Percentiles rank a stretch among this genome's conserved stretches.
Conservation (phyloP, 768 basidiomycete species). For the Trametes cubensis region DNA sequence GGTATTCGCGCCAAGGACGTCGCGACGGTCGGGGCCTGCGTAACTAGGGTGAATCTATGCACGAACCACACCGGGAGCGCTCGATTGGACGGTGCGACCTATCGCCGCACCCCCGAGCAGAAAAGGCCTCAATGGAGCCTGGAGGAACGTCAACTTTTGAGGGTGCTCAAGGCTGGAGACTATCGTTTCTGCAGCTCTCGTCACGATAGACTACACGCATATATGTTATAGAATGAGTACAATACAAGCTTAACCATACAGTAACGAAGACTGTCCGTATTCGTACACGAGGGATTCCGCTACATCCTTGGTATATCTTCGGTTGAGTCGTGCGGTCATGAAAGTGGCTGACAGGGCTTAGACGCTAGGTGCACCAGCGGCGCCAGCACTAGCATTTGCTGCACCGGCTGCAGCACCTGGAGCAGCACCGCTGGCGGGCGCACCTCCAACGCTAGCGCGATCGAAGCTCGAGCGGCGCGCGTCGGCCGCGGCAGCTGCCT, state of each 20-base stretch:
- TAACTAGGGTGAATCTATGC: too few species aligned
- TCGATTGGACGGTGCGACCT: too few species aligned
- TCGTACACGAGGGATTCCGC: neutral
- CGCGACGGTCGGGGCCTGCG: too few species aligned
- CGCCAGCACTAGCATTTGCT: neutral
- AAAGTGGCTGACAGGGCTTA: neutral
- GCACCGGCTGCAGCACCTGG: neutral
- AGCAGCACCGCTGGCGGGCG: neutral
- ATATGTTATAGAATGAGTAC: neutral
- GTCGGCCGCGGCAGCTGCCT: slow-evolving; percentile 26
- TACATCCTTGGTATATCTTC: neutral
- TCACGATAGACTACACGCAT: too few species aligned
- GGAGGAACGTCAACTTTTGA: too few species aligned
- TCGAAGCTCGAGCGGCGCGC: slow-evolving; percentile 14
- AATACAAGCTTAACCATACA: neutral
- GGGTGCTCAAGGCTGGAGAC: too few species aligned
- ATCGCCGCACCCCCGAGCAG: too few species aligned
- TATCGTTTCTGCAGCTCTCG: too few species aligned
- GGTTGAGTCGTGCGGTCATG: neutral
- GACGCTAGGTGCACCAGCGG: neutral
- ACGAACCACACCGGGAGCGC: too few species aligned
- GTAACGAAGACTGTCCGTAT: neutral
- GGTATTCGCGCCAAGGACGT: too few species aligned
- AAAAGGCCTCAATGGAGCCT: too few species aligned
- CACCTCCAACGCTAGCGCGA: slow-evolving; percentile 1